Base-by-base conservation (phyloP, 2,329 filamentous ascomycete species). In the Cladosporium sp. region DNA sequence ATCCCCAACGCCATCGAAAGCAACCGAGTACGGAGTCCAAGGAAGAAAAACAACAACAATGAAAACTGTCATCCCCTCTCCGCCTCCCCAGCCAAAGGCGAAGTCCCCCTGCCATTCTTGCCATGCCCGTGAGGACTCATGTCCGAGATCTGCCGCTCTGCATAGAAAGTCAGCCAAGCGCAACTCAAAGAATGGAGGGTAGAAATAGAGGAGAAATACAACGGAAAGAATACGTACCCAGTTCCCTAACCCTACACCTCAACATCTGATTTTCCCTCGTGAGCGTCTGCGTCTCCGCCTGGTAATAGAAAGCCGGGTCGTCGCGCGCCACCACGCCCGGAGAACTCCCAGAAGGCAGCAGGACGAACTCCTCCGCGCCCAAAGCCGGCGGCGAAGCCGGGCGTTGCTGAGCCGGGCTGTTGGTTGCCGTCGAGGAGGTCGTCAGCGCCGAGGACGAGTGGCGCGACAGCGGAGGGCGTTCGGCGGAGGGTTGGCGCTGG, bases 241-340 rank as follows among this genome's bases (percentile, higher is more conserved):
- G 72, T 62, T 90, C 86, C 34, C 84, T 77, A 54, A 90, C 87
- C 45, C 87, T 78, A 66, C 84, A 78, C 56, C 85, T 83, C 48
- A 92, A 73, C 87, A 92, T 90, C 69, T 91, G 87, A 60, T 91
- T 92, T 72, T 91, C 87, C 22, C 87, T 77, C 18, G 83, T 79
- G 61, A 92, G 70, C 71, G 82, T 89, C 69, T 89, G 85, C 1
- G 86, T 89, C 70, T 92, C 87, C 4, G 87, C 87, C 67, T 90
- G 86, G 63, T 91, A 91, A 66, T 89, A 90, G 1, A 85, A 84
- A 58, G 79, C 84, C 22, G 22, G 22, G 66, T 91, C 87, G 62
- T 90, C 87, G 14, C 86, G 49, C 2, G 69, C 63, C 16, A 79
- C 80, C n/a, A 79, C 80, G 35, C 35, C 35, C 22, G 22, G 22